Evolutionary conservation across 1,139 yeast species (phyloP), one percentile per base, ranked within the genome.

Genomic region (Blastobotrys buckinghamii): DNA sequence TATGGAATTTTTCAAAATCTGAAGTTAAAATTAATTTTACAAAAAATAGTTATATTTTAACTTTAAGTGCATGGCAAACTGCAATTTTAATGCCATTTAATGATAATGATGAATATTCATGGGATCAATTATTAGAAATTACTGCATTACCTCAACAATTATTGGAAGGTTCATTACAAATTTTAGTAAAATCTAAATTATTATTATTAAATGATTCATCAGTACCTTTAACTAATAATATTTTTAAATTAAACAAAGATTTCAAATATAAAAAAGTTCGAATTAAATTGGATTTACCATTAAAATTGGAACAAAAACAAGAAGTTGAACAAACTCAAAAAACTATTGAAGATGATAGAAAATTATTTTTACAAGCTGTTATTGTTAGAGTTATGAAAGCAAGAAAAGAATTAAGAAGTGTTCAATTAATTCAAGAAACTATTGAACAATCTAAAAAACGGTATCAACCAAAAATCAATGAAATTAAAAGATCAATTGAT

Each of bases 341-440:
- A 67, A 96, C 89, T 63, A 80, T 92, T 55, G 89, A 83, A 58
- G 92, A 88, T 61, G 87, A 89, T 53, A 80, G 97, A 60, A 87
- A 84, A 71, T 80, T 85, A 63, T 84, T 83, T 69, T 75, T 92
- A 60, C 87, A 89, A 63, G 96, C 97, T 1, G 86, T 95, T 61
- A 88, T 92, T 68, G 98, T 92, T 41, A 79, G 98, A 61, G 87
- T 92, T 61, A 92, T 92, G 97, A 92, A 92, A 71, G 90, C 96
- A 1, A 78, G 97, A 62, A 85, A 89, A 67, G 76, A 75, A 45
- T 74, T 88, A 59, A 79, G 81, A 54, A 97, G 89, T 64, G 84
- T 84, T 45, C 82, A 82, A 47, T 75, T 92, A 61, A 82, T 90
- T 47, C 88, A 85, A 59, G 97, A 92, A 66, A 94, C 92, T 36